A percentile compares a stretch with the other conserved stretches of the same genome.
phyloP scores from a whole-genome alignment of 371 early-diverging fungal species.

The Furculomyces boomerangus region DNA sequence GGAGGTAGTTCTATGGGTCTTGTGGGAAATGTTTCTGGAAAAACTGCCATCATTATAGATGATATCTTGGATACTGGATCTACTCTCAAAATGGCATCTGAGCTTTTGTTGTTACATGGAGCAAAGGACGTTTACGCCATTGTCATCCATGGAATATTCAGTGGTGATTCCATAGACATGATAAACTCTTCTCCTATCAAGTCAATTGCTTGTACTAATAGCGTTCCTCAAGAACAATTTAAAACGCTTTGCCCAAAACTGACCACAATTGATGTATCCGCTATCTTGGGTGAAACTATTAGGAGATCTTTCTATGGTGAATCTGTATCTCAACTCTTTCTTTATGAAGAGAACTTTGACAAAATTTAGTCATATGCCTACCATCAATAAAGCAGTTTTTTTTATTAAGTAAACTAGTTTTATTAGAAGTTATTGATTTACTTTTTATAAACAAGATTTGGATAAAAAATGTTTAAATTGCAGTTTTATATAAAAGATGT shows the following conservation, averaged over 20 bases:
- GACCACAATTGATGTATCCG: slow-evolving; percentile 58
- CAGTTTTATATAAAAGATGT: no score
- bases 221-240: slow-evolving; percentile 74
- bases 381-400: no score
- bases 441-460: no score
- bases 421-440: no score
- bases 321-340: slow-evolving; percentile 67
- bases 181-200: slow-evolving; percentile 58
- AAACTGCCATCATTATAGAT: slow-evolving; percentile 72
- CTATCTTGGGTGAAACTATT: slow-evolving; percentile 87
- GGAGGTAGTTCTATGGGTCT: slow-evolving; percentile 42
- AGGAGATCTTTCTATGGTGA: slow-evolving; percentile 92
- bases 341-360: slow-evolving; percentile 14
- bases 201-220: slow-evolving; percentile 73
- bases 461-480: no score
- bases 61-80: slow-evolving; percentile 91
- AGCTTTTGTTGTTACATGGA: slow-evolving; percentile 66
- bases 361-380: not conserved
- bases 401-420: no score
- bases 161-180: slow-evolving; percentile 61
- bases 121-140: slow-evolving; percentile 76
- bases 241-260: slow-evolving; percentile 44
- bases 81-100: slow-evolving; percentile 79
- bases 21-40: slow-evolving; percentile 80
- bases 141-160: slow-evolving; percentile 76